Base-by-base conservation (phyloP, 2,329 filamentous ascomycete genomes). In the Colletotrichum endophyticum region DNA sequence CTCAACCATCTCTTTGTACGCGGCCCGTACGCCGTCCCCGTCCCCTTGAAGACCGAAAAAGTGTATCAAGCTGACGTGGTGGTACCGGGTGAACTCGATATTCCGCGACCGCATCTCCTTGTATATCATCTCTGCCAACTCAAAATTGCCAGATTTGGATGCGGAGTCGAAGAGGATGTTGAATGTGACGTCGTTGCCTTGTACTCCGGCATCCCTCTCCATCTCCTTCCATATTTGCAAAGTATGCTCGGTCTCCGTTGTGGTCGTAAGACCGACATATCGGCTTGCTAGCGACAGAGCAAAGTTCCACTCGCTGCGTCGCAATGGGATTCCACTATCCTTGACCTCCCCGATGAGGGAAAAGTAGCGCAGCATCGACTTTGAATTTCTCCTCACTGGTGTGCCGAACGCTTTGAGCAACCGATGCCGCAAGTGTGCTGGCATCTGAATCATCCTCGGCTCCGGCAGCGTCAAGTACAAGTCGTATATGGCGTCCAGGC, bases 151-250 rank as follows among this genome's bases (percentile, higher is more conserved):
- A 0, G 95, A 92, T 84, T 97, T 98, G 79, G 95, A 92, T 2
- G 97, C 95, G 13, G 95, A 91, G 81, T 98, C 95, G 80, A 98
- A 98, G 15, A 99, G 89, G 63, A 98, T 94, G 82, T 97, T 98
- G 85, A 99, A 98, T 0, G 96, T 98, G n/a, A 96, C 93, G 66
- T 92, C 89, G 79, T 94, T 94, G 44, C 91, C 93, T 79, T 87
- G 86, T 16, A 95, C 84, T 2, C 91, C 90, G 3, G 93, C 92
- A 6, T 92, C 86, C 63, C 91, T 89, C 84, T 99, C 97, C 96
- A 99, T 99, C 80, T 97, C 93, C 78, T 91, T 92, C 96, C 96
- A 99, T 28, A 98, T 85, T 64, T 92, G 90, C 62, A 99, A 87
- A 0, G 95, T 93, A 7, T 92, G 90, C 83, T 95, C 88, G 59